Base-by-base conservation (phyloP, 2,329 filamentous ascomycete genomes). In the Aspergillus pseudoviridinutans region DNA sequence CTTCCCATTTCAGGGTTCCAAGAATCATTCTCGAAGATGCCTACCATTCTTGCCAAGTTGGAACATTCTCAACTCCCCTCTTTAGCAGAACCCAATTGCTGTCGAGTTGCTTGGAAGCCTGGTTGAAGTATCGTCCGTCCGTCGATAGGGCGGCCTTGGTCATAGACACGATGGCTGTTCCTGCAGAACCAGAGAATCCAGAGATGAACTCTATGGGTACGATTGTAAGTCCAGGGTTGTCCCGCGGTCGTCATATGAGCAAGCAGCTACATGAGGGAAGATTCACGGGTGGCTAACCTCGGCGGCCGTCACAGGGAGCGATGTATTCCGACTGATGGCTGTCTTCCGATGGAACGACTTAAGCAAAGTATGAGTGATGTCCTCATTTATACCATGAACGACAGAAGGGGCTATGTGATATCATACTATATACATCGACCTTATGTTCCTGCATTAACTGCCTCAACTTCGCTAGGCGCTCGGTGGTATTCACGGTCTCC, bases 271-370 rank as follows among this genome's bases (percentile, higher is more conserved):
- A 38, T 50, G 50, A 28, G 27, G 50, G 35, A 52, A 41, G 38
- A 35, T 50, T 32, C 38, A 51, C 49, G 54, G 50, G 47, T 52
- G 54, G 12, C 72, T 74, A 65, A 86, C 84, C 83, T 84, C 94
- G 87, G 65, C 94, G 87, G 60, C 84, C 92, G 79, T 99, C 94
- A 73, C 91, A 96, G n/a, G 88, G 87, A 52, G 94, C 94, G 74
- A 97, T 97, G 76, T 99, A 99, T 79, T 99, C 94, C 65, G 93
- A 97, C 66, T 93, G 91, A 74, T 99, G 94, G 71, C 91, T 93
- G 74, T 99, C 94, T 83, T 97, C 94, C 35, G 93, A 97, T 0
- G 94, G 94, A 6, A 97, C 85, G 71, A 99, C 93, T 97, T 72
- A 60, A 51, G 55, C 54, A 65, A 65, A 61, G 49, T 28, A 63